Conservation (phyloP, 345 rosid species). For the Citrus australasica region DNA sequence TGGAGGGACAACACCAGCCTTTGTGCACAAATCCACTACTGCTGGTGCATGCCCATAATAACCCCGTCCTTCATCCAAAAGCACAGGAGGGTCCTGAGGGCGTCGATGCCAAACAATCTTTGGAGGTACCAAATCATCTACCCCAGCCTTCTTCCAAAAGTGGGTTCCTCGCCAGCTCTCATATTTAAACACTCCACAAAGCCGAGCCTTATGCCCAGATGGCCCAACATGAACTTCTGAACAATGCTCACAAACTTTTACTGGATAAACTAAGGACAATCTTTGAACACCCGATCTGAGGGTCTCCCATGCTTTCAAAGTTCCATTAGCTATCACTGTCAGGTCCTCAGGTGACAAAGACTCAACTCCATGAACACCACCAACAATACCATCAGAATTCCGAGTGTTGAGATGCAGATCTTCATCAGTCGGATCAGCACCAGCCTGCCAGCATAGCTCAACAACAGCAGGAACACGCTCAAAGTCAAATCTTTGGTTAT, state of each 20-base stretch:
- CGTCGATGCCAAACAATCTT: slow-evolving; percentile 75
- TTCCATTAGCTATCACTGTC: slow-evolving; percentile 42
- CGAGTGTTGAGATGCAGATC: slow-evolving; percentile 17
- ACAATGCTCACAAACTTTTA: slow-evolving; percentile 73
- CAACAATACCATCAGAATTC: slow-evolving; percentile 5
- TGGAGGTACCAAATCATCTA: slow-evolving; percentile 73
- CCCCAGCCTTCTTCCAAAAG: slow-evolving; percentile 75
- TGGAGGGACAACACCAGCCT: slow-evolving; percentile 66
- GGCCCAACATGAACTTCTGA: slow-evolving; percentile 82
- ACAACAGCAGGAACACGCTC: slow-evolving; percentile 75
- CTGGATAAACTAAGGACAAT: slow-evolving; percentile 58
- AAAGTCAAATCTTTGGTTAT: slow-evolving; percentile 68
- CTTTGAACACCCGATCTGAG: slow-evolving; percentile 59
- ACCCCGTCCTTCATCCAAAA: slow-evolving; percentile 52
- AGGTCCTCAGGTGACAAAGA: slow-evolving; percentile 40
- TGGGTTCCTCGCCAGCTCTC: slow-evolving; percentile 78
- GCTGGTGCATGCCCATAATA: slow-evolving; percentile 92
- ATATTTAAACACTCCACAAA: slow-evolving; percentile 78
- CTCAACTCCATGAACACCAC: slow-evolving; percentile 29
- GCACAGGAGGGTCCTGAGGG: slow-evolving; percentile 76
- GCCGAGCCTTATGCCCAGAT: slow-evolving; percentile 80
- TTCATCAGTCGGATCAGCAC: slow-evolving; percentile 41
- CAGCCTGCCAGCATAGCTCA: slow-evolving; percentile 89
- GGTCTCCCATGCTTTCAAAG: slow-evolving; percentile 71
- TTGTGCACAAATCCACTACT: slow-evolving; percentile 65